phyloP scores from a whole-genome alignment of 78 protist species.

The Creolimax fragrantissima region DNA sequence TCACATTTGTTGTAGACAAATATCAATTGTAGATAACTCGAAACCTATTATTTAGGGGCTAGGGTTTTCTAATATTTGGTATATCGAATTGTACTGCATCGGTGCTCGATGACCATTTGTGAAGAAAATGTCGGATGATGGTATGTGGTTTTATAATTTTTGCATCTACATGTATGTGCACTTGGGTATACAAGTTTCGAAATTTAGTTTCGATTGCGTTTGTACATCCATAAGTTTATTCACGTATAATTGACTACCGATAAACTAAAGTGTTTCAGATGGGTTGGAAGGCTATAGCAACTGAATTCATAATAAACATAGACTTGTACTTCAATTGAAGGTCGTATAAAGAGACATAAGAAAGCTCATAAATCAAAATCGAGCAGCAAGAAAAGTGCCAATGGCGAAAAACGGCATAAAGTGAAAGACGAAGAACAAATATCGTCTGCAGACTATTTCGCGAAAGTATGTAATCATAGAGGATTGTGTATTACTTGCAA shows the following conservation, averaged over 20 bases:
- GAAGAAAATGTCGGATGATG: too few relatives aligned
- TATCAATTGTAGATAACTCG: not conserved
- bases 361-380: not conserved
- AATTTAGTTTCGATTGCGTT: too few relatives aligned
- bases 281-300: too few relatives aligned
- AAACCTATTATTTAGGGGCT: not conserved
- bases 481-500: not conserved
- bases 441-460: not conserved
- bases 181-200: too few relatives aligned
- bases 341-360: not conserved
- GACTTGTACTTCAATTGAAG: too few relatives aligned
- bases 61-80: not conserved
- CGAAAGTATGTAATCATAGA: not conserved
- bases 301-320: too few relatives aligned
- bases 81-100: not conserved
- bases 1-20: not conserved
- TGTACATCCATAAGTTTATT: too few relatives aligned
- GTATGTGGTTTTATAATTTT: too few relatives aligned
- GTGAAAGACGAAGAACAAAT: not conserved
- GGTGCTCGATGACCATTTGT: not conserved
- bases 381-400: not conserved
- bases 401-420: not conserved
- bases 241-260: too few relatives aligned
- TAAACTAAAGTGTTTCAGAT: too few relatives aligned
- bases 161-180: too few relatives aligned